Base-by-base conservation (phyloP, 306 rosid genomes). In the Prinsepia uniflora region DNA sequence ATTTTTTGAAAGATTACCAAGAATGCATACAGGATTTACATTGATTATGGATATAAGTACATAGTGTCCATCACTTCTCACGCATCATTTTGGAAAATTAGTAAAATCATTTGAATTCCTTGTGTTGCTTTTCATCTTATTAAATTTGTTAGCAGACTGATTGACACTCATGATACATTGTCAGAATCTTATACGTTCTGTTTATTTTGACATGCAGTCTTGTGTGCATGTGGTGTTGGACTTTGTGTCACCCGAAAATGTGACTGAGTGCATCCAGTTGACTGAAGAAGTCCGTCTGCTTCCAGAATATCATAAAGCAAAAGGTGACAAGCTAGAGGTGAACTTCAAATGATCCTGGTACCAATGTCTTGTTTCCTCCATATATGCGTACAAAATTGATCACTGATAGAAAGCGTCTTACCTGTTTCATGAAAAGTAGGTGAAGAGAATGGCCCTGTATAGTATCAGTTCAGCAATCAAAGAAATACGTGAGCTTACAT, bases 181-280 rank as follows among this genome's bases (percentile, higher is more conserved):
- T 71, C 65, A 40, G 55, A 58, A 46, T 68, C 19, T 39, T 54
- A 14, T 57, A 44, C 40, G 34, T 57, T n/a, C 4, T 60, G 42
- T 19, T 80, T 74, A 64, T 50, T 64, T 64, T 73, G 58, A 45
- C 54, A 24, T 80, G 79, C 97, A 95, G 97, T 82, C 91, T 73
- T 95, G 92, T 79, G 90, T 91, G 46, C 87, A 87, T 81, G 99
- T 95, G 84, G 91, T 84, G 48, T 67, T 89, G 85, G 90, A 95
- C 70, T 95, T 95, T 67, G 70, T 95, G 61, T 95, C 99, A 41
- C 96, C 99, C 0, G 99, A 95, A 81, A 89, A 84, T 71, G 96
- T 89, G 45, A 44, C 79, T 0, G 84, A 95, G 84, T 83, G 91
- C 75, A 83, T 89, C 77, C 91, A 78, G 76, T 80, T 95, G 81